These are phyloP conservation scores for Aphanomyces cochlioides DNA, from an alignment of 352 stramenopile species.

Conservation along the genomic window DNA sequence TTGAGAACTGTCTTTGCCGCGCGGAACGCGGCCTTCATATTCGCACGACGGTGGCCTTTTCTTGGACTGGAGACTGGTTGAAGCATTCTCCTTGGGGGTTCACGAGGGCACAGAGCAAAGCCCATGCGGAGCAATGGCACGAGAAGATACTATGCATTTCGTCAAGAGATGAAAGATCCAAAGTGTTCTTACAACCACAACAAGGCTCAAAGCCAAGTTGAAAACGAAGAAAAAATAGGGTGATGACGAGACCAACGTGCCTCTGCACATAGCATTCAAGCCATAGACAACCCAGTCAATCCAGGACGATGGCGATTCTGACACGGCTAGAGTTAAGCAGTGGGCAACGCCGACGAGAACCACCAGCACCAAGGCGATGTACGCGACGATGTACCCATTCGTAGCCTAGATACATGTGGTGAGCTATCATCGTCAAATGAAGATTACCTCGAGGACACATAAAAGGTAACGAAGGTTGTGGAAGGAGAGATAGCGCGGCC, in stretches of 20 bases:
- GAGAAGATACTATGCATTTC: neutral
- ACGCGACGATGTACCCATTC: neutral
- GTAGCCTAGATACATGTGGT: neutral
- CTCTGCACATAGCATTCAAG: too few relatives aligned
- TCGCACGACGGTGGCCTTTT: neutral
- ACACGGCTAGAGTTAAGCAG: neutral
- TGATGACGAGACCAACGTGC: neutral
- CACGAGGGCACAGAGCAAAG: neutral
- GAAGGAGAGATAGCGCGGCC: slow-evolving; percentile 7
- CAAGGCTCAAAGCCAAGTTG: neutral
- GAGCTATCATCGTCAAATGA: neutral
- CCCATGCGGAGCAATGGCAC: slow-evolving; percentile 1
- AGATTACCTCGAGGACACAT: slow-evolving; percentile 23
- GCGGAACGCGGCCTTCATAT: neutral
- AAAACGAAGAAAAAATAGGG: neutral
- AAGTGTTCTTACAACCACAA: neutral
- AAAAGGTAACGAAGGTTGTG: slow-evolving; percentile 25
- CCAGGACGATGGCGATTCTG: too few relatives aligned
- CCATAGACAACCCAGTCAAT: too few relatives aligned
- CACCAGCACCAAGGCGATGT: neutral
- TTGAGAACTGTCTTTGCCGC: neutral
- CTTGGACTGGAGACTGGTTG: neutral
- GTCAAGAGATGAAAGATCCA: neutral
- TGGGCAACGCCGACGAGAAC: slow-evolving; percentile 2
- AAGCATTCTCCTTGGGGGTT: slow-evolving; percentile 11